phyloP scores from a whole-genome alignment of 805 yeast genomes.

The Suhomyces canberraensis region DNA sequence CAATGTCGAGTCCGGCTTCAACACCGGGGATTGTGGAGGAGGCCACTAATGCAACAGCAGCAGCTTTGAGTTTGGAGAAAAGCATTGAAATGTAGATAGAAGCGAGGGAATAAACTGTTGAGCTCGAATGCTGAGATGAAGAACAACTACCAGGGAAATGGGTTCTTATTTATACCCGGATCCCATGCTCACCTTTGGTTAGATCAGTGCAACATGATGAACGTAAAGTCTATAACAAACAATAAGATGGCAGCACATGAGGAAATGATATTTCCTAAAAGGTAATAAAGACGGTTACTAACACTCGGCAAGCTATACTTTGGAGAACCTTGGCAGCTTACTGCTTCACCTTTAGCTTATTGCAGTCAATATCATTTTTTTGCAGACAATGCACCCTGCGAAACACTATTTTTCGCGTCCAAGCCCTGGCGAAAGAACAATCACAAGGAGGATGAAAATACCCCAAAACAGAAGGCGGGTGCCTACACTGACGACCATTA shows the following conservation, averaged over 20 bases:
- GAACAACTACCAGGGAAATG: neutral
- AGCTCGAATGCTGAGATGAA: neutral
- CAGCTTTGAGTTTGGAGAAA: slow-evolving; percentile 13
- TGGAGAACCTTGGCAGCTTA: too few species aligned
- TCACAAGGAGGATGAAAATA: slow-evolving; percentile 1
- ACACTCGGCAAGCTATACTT: too few species aligned
- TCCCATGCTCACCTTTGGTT: too few species aligned
- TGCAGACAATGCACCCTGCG: slow-evolving; percentile 1
- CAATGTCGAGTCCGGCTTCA: slow-evolving; percentile 6
- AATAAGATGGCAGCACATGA: slow-evolving; percentile 2
- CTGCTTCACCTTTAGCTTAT: too few species aligned
- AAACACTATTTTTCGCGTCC: neutral
- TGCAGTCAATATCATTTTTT: too few species aligned
- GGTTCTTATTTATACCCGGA: neutral
- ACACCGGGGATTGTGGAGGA: slow-evolving; percentile 8
- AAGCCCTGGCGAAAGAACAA: neutral
- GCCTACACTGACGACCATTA: neutral
- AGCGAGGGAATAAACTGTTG: slow-evolving; percentile 7
- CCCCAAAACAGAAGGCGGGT: neutral
- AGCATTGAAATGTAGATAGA: slow-evolving; percentile 7
- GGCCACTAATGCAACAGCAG: slow-evolving; percentile 10
- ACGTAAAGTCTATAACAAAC: too few species aligned
- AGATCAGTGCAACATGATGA: too few species aligned
- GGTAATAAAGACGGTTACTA: too few species aligned
- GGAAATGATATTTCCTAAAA: slow-evolving; percentile 2